Evolutionary conservation across 1,139 yeast genomes (phyloP).

Genomic region (Nakaseomyces sp.): DNA sequence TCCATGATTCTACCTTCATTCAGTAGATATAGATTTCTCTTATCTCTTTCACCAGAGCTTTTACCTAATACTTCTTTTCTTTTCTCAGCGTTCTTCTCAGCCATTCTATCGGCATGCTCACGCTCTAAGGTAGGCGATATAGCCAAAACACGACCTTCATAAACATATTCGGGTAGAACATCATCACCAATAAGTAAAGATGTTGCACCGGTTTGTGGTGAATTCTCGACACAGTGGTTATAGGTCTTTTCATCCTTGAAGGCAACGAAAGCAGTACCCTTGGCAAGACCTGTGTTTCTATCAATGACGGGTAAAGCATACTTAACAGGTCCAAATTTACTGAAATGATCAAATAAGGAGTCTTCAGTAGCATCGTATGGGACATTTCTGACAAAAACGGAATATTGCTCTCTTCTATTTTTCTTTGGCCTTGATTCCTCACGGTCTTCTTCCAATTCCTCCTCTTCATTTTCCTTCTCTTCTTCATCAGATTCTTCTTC

Average conservation of each 20-base stretch:
- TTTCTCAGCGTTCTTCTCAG: slow-evolving; percentile 64
- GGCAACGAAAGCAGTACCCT: slow-evolving; percentile 93
- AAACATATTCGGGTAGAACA: slow-evolving; percentile 79
- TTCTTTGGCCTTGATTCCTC: slow-evolving; percentile 35
- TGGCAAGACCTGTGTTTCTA: slow-evolving; percentile 74
- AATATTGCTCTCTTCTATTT: slow-evolving; percentile 59
- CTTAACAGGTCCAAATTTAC: slow-evolving; percentile 75
- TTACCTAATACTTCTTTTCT: slow-evolving; percentile 74
- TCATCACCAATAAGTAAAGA: slow-evolving; percentile 87
- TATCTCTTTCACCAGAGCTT: slow-evolving; percentile 71
- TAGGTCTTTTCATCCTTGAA: slow-evolving; percentile 57
- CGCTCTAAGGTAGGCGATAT: slow-evolving; percentile 81
- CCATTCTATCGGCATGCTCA: slow-evolving; percentile 67
- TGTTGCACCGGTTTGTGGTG: slow-evolving; percentile 69
- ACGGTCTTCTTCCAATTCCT: slow-evolving; percentile 29
- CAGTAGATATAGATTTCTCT: slow-evolving; percentile 71
- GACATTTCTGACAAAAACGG: slow-evolving; percentile 80
- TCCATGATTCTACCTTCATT: slow-evolving; percentile 90
- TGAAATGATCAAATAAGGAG: slow-evolving; percentile 65
- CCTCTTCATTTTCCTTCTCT: slow-evolving; percentile 31
- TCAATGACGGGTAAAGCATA: slow-evolving; percentile 93
- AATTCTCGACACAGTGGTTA: slow-evolving; percentile 59
- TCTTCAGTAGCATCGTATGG: slow-evolving; percentile 93
- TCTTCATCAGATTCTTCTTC: slow-evolving; percentile 24
- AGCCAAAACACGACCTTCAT: slow-evolving; percentile 83